Conservation (phyloP, 2,329 filamentous ascomycete genomes). For the Colletotrichum tofieldiae region DNA sequence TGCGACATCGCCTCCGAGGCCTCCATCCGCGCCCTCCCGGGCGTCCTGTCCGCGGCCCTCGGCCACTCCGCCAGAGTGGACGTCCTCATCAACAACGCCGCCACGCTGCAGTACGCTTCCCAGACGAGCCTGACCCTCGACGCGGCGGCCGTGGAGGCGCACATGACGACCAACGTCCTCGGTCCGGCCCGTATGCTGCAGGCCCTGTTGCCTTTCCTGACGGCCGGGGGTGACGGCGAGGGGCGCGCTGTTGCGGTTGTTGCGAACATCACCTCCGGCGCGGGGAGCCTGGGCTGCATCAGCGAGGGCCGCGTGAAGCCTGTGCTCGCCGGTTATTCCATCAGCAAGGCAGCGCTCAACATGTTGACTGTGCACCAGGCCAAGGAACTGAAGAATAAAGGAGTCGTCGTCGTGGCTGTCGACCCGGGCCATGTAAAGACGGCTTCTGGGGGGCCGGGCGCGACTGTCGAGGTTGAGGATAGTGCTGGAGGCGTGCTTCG, state of each 20-base stretch:
- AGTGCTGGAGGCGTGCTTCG: conserved; percentile 40
- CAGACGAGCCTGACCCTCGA: conserved; percentile 58
- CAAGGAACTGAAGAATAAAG: conserved; percentile 45
- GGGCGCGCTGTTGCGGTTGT: conserved; percentile 47
- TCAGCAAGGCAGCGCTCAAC: conserved; percentile 55
- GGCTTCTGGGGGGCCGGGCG: conserved; percentile 50
- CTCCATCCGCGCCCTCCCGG: conserved; percentile 25
- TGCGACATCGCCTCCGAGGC: conserved; percentile 38
- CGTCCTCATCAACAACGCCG: conserved; percentile 59
- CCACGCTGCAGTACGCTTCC: conserved; percentile 45
- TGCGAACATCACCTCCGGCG: conserved; percentile 60
- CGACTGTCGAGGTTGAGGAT: conserved; percentile 47
- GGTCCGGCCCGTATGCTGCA: conserved; percentile 63
- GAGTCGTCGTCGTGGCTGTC: conserved; percentile 50
- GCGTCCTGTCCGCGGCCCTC: background rate
- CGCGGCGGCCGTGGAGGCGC: conserved; percentile 53
- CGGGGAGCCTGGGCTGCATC: conserved; percentile 50
- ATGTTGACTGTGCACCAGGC: conserved; percentile 54
- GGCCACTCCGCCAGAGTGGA: conserved; percentile 34
- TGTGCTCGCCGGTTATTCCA: conserved; percentile 53
- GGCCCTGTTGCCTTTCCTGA: conserved; percentile 52
- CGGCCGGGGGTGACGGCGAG: conserved; percentile 5
- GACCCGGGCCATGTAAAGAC: conserved; percentile 56
- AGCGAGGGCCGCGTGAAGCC: conserved; percentile 46
- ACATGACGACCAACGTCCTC: conserved; percentile 62